Conservation (phyloP, 495 filamentous ascomycete genomes). For the Aspergillus egyptiacus region DNA sequence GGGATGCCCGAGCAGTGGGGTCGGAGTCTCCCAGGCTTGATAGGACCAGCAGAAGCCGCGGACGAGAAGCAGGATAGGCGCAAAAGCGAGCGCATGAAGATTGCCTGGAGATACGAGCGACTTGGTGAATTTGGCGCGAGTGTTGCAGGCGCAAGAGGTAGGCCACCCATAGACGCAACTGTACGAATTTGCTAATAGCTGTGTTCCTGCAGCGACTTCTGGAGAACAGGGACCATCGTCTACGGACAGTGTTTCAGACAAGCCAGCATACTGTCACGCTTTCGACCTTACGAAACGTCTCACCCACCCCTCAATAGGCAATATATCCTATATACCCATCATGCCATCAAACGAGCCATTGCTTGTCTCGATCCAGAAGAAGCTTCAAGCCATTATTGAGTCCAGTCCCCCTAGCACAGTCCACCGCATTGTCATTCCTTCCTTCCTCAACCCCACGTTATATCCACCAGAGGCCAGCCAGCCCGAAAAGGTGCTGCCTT, state of each 20-base stretch:
- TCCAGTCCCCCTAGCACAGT: slow-evolving; percentile 53
- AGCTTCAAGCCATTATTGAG: slow-evolving; percentile 52
- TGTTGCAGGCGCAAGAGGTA: slow-evolving; percentile 50
- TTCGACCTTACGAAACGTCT: slow-evolving; percentile 90
- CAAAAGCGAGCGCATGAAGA: slow-evolving; percentile 82
- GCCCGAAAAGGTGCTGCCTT: slow-evolving; percentile 71
- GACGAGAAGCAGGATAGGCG: slow-evolving; percentile 38
- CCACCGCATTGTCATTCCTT: slow-evolving; percentile 80
- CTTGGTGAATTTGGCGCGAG: slow-evolving; percentile 60
- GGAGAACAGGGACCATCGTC: slow-evolving; percentile 23
- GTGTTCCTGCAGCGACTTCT: slow-evolving; percentile 22
- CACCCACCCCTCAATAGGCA: slow-evolving; percentile 47
- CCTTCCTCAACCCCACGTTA: slow-evolving; percentile 72
- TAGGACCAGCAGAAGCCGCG: slow-evolving; percentile 43
- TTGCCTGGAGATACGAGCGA: slow-evolving; percentile 94
- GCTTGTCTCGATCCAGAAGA: slow-evolving; percentile 57
- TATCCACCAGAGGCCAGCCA: slow-evolving; percentile 63
- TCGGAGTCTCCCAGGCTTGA: slow-evolving; percentile 71
- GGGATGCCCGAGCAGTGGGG: slow-evolving; percentile 76
- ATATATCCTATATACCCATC: slow-evolving; percentile 54
- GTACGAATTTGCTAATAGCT: slow-evolving; percentile 14
- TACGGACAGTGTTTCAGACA: slow-evolving; percentile 16
- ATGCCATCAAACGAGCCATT: slow-evolving; percentile 50
- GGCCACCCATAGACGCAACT: slow-evolving; percentile 13
- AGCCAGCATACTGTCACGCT: slow-evolving; percentile 67